A percentile compares a stretch with the other conserved stretches of the same genome.
phyloP scores from a whole-genome alignment of 164 flowering plant genomes.

The Echeveria elegans region DNA sequence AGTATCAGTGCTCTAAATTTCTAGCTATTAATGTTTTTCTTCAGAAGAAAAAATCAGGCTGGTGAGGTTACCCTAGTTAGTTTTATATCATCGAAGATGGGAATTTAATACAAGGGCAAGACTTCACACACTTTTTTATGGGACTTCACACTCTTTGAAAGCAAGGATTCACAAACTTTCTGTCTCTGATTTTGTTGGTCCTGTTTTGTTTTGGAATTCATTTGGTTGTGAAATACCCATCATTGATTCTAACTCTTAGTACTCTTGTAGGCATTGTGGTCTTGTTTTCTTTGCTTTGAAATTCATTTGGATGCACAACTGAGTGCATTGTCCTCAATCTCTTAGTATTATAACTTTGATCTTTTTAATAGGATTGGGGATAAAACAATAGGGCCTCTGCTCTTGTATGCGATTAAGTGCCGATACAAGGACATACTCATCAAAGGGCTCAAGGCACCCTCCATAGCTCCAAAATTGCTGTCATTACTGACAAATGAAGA shows the following conservation, averaged over 20 bases:
- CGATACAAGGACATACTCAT: constrained; percentile 74
- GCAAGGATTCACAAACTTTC: not conserved
- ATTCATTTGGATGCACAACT: not conserved
- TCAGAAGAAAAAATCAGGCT: too few species aligned
- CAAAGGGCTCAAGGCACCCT: constrained; percentile 63
- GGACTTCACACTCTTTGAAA: too few species aligned
- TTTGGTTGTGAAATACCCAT: too few species aligned
- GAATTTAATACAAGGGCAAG: not conserved
- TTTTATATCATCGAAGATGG: too few species aligned
- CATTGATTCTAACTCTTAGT: too few species aligned
- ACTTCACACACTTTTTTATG: not conserved
- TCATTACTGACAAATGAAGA: constrained; percentile 67
- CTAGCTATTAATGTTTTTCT: too few species aligned
- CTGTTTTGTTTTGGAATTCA: not conserved
- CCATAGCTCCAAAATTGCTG: constrained; percentile 44
- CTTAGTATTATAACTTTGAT: not conserved
- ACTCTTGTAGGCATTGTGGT: not conserved
- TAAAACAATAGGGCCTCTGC: constrained; percentile 63
- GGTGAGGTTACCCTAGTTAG: too few species aligned
- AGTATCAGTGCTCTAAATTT: too few species aligned
- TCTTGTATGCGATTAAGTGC: constrained; percentile 55
- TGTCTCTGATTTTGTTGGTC: too few species aligned
- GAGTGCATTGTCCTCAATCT: not conserved
- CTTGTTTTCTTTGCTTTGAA: not conserved
- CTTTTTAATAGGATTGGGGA: constrained; percentile 52